phyloP scores from a whole-genome alignment of 139 green algal species.

The Chlorella sp. region DNA sequence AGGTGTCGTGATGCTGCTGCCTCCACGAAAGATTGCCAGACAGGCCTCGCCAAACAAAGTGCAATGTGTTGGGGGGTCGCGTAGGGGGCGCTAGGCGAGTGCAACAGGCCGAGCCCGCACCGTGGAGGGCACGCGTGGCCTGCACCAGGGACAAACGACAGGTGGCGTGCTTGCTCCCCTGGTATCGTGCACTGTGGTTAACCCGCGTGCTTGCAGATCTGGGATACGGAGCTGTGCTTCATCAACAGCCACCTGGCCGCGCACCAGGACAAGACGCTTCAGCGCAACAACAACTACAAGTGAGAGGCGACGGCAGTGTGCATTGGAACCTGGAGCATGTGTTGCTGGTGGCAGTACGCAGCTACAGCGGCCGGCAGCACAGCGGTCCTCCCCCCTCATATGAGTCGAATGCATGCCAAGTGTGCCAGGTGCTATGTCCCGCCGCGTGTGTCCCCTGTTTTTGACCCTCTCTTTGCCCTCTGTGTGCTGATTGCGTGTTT shows the following conservation, averaged over 20 bases:
- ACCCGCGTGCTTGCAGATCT: conserved; percentile 13
- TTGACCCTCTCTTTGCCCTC: too few species aligned
- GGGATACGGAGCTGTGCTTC: conserved; percentile 61
- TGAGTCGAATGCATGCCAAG: not conserved
- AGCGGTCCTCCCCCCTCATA: not conserved
- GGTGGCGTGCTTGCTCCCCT: too few species aligned
- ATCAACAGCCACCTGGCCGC: conserved; percentile 63
- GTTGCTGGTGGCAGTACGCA: not conserved
- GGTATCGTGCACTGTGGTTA: too few species aligned
- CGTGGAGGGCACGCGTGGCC: too few species aligned
- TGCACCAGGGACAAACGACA: too few species aligned
- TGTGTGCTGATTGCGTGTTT: not conserved
- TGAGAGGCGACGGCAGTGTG: not conserved
- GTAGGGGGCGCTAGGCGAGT: not conserved
- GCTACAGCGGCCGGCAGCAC: not conserved
- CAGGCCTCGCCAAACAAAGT: too few species aligned
- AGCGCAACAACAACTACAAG: conserved; percentile 3
- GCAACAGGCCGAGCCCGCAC: not conserved
- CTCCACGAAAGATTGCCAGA: too few species aligned
- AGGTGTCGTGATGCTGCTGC: too few species aligned
- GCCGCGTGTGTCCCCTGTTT: not conserved
- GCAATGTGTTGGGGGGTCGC: not conserved
- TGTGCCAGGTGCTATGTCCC: not conserved
- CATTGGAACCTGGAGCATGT: not conserved
- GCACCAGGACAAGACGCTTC: conserved; percentile 44